Evolutionary conservation across 2,329 filamentous ascomycete genomes (phyloP), one percentile per base, ranked within the genome.

Genomic region (Alternaria sp.): DNA sequence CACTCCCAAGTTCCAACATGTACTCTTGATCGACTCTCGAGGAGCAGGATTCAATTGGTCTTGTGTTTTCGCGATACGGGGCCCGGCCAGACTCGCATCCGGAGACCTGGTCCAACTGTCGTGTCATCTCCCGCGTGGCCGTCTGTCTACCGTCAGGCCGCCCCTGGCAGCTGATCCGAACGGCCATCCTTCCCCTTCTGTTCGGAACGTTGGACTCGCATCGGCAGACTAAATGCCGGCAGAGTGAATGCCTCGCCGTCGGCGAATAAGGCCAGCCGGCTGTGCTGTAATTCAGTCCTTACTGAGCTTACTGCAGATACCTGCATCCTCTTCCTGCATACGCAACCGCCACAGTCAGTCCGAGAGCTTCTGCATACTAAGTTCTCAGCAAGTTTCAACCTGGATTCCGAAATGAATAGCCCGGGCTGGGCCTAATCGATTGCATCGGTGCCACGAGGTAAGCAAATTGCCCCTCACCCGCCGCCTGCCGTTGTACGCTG

Each of bases 51-150:
- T 58, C 59, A 45, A 23, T 46, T 47, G 51, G 32, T 23, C 49
- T 55, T 54, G 25, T 57, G 21, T 52, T 59, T n/a, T 59, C 21
- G 51, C 54, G 23, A 53, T 45, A 40, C 19, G 23, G 13, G 6
- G 21, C 15, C 40, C 23, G 55, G 51, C 47, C 51, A 43, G 43
- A 40, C 28, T 59, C 56, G 53, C 61, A 51, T 63, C 65, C 65
- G 65, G 52, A 54, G 19, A 50, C 65, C 58, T 57, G 36, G 62
- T 61, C 59, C 54, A 52, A 50, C 59, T 55, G 40, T 55, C 57
- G 54, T 57, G 47, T 64, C 45, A 62, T 66, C 43, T 62, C 56
- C 61, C 66, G 66, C 57, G 55, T 60, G 57, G 53, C 54, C 49
- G n/a, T 53, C 49, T 56, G 49, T 60, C 63, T 46, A 51, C 57